Evolutionary conservation across 2,329 filamentous ascomycete species (phyloP), one percentile per base, ranked within the genome.

Genomic region (Verticillium dahliae): DNA sequence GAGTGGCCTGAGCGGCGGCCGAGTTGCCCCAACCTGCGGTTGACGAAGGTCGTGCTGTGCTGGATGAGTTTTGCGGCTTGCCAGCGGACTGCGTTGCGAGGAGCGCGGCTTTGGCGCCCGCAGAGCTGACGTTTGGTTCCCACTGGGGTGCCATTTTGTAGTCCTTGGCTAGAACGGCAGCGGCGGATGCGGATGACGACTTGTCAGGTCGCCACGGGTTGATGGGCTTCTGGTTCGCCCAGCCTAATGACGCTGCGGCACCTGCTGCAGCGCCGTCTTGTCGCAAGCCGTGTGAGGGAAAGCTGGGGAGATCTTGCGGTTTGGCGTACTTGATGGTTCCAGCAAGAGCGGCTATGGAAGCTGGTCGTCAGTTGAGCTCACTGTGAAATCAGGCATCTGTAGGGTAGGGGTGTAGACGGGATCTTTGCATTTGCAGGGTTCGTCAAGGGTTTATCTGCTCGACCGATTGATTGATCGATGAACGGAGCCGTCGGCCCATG

Each of bases 81-180:
- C 60, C 56, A 37, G 61, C 62, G 14, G 58, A 65, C 41, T 57
- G 62, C 13, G 69, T 68, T 3, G 91, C 90, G 33, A 90, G 76
- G 10, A 91, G 71, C 4, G 92, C 92, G 57, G 92, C 91, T 71
- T 90, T 91, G 58, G 89, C 87, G 39, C 90, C 89, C 58, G 87
- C 84, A 13, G 84, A 77, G 69, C 84, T 90, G 4, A 10, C 27
- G 61, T 82, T 76, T 9, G 87, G 85, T 65, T 89, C 81, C 85
- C 86, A 89, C 7, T 81, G 62, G 3, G 88, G 72, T 5, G 74
- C 66, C 70, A 76, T 74, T 67, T 75, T 78, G 67, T 76, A 74
- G 63, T 80, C 73, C 57, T 76, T 77, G 61, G 77, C 76, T 27
- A 80, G 65, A 55, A 73, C 69, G 18, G 79, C 76, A n/a, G 78